Evolutionary conservation across 148 eudicot species (phyloP).

Genomic region (Rhododendron mucronatum): DNA sequence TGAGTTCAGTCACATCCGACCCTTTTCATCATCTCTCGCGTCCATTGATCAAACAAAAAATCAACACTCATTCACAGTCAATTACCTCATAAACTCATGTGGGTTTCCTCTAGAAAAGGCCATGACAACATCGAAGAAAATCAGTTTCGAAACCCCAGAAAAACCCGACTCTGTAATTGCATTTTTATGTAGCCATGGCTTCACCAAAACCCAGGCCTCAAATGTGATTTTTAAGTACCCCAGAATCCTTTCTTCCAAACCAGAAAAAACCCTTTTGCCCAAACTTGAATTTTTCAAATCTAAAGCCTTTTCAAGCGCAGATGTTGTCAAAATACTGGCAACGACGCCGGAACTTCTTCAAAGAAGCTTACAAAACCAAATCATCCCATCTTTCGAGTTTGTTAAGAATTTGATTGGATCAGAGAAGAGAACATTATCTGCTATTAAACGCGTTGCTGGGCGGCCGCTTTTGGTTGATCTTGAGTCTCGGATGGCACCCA

Average conservation of each 20-base stretch:
- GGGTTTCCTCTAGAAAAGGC: slow-evolving; percentile 4
- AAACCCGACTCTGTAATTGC: not conserved
- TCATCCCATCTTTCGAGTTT: not conserved
- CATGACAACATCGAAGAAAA: not conserved
- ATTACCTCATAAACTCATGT: slow-evolving; percentile 10
- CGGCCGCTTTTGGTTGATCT: not conserved
- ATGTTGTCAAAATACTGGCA: not conserved
- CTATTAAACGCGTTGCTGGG: not conserved
- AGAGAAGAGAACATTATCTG: not conserved
- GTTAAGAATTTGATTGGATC: not conserved
- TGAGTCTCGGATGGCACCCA: not conserved
- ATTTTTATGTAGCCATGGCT: slow-evolving; percentile 4
- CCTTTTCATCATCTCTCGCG: not conserved
- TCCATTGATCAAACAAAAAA: not conserved
- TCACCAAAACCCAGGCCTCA: slow-evolving; percentile 6
- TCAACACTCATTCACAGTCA: not conserved
- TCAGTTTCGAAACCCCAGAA: not conserved
- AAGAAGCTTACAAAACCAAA: slow-evolving; percentile 4
- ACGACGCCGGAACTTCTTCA: not conserved
- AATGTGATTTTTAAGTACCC: not conserved
- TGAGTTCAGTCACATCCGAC: not conserved
- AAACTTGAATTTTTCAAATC: slow-evolving; percentile 3
- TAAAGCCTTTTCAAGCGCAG: not conserved
- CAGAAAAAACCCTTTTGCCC: slow-evolving; percentile 15
- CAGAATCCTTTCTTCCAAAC: not conserved